A percentile compares a stretch with the other conserved stretches of the same genome.
Conservation (phyloP, 352 stramenopile species). For the Pythium insidiosum region DNA sequence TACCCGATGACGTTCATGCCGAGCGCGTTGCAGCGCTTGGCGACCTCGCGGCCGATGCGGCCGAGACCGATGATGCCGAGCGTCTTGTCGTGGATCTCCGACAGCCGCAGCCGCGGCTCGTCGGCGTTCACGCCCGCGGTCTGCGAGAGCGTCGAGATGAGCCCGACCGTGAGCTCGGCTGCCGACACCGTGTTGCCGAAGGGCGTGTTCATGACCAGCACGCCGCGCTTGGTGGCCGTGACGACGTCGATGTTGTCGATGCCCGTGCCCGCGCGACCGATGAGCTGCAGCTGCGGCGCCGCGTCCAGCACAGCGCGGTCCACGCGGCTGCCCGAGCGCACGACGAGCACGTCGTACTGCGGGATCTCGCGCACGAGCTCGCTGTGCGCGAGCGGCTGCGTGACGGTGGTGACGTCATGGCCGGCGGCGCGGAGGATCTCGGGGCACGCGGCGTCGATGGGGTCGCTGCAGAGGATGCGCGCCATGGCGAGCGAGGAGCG, state of each 20-base stretch:
- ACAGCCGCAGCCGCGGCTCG: slow-evolving; percentile 23
- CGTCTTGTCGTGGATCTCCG: slow-evolving; percentile 87
- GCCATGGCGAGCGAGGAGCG: slow-evolving; percentile 45
- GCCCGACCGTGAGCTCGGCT: slow-evolving; percentile 91
- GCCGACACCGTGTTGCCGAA: slow-evolving; percentile 93
- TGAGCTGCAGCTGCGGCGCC: slow-evolving; percentile 56
- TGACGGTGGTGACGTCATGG: slow-evolving; percentile 70
- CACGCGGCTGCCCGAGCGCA: slow-evolving; percentile 78
- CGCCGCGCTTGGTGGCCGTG: slow-evolving; percentile 84
- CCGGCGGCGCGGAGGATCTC: slow-evolving; percentile 75
- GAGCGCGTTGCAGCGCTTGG: slow-evolving; percentile 87
- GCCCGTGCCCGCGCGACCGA: slow-evolving; percentile 86
- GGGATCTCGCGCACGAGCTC: slow-evolving; percentile 67
- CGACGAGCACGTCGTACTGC: slow-evolving; percentile 86
- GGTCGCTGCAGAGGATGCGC: slow-evolving; percentile 84
- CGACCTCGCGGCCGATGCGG: slow-evolving; percentile 91
- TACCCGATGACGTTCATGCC: slow-evolving; percentile 94
- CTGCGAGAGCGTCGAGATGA: slow-evolving; percentile 77
- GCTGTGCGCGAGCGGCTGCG: slow-evolving; percentile 30
- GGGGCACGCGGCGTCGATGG: slow-evolving; percentile 75
- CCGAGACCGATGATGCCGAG: slow-evolving; percentile 93
- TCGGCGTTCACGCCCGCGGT: slow-evolving; percentile 1
- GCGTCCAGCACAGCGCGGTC: slow-evolving; percentile 64
- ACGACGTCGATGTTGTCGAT: slow-evolving; percentile 94
- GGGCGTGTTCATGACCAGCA: slow-evolving; percentile 96